Percentiles rank a stretch among this genome's conserved stretches.
Evolutionary conservation across 345 rosid species (phyloP).

Genomic region (Sonneratia caseolaris): DNA sequence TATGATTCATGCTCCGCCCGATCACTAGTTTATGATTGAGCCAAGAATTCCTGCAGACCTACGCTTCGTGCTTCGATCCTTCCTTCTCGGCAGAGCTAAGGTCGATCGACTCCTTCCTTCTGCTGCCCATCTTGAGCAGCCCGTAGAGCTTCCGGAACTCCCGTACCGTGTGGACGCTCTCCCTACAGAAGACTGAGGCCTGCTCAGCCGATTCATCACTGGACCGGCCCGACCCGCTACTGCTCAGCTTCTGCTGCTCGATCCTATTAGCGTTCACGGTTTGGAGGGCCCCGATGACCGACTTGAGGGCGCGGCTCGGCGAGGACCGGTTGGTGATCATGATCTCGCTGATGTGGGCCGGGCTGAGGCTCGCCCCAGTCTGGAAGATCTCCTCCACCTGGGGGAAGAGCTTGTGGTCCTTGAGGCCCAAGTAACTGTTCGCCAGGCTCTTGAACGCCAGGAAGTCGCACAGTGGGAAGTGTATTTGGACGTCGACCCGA

Average conservation of each 20-base stretch:
- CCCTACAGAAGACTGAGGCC: constrained; percentile 32
- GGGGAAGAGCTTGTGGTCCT: constrained; percentile 83
- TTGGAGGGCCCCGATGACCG: constrained; percentile 71
- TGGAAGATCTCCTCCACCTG: constrained; percentile 84
- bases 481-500: constrained; percentile 71
- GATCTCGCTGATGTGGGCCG: constrained; percentile 83
- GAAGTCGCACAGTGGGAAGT: constrained; percentile 81
- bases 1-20: too few relatives aligned
- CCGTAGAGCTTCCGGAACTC: constrained; percentile 67
- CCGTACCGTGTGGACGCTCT: constrained; percentile 44
- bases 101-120: constrained; percentile 42
- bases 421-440: constrained; percentile 58
- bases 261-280: constrained; percentile 30
- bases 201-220: constrained; percentile 27
- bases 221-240: constrained; percentile 28
- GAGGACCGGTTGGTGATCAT: constrained; percentile 87
- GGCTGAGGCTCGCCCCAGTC: constrained; percentile 65
- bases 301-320: constrained; percentile 88
- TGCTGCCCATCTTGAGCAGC: constrained; percentile 43
- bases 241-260: constrained; percentile 30
- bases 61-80: constrained; percentile 11
- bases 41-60: not conserved
- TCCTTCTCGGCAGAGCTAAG: constrained; percentile 16
- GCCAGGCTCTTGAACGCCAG: constrained; percentile 70
- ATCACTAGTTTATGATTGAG: too few relatives aligned